phyloP scores from a whole-genome alignment of 2,329 filamentous ascomycete genomes.

The Colletotrichum siamense region DNA sequence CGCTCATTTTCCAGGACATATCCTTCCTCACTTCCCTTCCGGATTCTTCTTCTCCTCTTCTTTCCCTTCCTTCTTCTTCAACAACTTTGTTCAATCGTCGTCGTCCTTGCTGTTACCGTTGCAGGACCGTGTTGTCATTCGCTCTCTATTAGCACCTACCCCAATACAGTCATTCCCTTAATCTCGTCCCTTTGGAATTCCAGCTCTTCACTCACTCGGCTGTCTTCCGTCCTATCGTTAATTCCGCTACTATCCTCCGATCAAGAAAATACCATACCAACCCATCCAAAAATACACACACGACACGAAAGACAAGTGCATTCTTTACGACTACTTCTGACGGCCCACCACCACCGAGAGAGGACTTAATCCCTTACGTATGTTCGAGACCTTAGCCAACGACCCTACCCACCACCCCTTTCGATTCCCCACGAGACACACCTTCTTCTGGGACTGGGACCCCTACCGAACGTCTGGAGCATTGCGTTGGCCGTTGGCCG shows the following conservation, averaged over 20 bases:
- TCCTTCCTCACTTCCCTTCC: constrained; percentile 17
- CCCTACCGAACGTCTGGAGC: not conserved
- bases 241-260: constrained; percentile 27
- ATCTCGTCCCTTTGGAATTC: constrained; percentile 34
- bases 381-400: not conserved
- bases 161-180: constrained; percentile 29
- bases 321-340: constrained; percentile 16
- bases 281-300: constrained; percentile 15
- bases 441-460: not conserved
- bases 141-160: constrained; percentile 21
- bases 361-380: constrained; percentile 21
- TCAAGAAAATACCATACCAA: not conserved
- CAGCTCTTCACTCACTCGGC: constrained; percentile 53
- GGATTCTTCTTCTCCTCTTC: constrained; percentile 15
- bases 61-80: constrained; percentile 30
- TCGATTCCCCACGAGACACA: not conserved
- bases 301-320: constrained; percentile 19
- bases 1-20: constrained; percentile 22
- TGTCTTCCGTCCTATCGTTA: constrained; percentile 53
- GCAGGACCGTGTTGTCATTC: constrained; percentile 29
- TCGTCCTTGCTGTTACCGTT: constrained; percentile 33
- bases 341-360: constrained; percentile 11
- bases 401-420: not conserved
- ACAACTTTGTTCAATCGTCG: constrained; percentile 35
- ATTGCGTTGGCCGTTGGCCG: not conserved